These are phyloP conservation scores for Jacaranda mimosifolia DNA, from an alignment of 257 asterid species.

Conservation along the genomic window DNA sequence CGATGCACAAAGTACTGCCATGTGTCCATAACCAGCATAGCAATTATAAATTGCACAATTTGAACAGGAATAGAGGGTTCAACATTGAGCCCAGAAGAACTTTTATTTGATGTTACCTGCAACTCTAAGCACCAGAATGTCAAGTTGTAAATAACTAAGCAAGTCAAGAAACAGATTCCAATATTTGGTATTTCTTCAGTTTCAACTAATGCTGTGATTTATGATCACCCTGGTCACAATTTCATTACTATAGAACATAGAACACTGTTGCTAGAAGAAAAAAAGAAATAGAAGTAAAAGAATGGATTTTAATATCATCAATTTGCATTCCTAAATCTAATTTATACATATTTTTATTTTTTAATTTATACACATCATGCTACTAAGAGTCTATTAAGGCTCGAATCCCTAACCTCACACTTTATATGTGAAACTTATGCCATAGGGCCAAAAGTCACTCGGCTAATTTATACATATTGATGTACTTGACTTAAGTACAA, in stretches of 20 bases:
- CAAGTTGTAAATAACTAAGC: constrained; percentile 25
- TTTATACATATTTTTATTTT: too few relatives aligned
- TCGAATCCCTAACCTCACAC: too few relatives aligned
- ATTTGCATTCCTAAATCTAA: neutral
- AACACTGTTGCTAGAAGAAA: neutral
- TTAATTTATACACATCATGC: too few relatives aligned
- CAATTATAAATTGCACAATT: constrained; percentile 62
- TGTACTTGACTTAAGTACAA: neutral
- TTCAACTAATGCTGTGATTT: neutral
- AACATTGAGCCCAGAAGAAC: constrained; percentile 46
- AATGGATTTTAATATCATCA: neutral
- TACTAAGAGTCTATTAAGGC: too few relatives aligned
- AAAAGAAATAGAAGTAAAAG: neutral
- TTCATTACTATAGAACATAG: neutral
- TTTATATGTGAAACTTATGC: too few relatives aligned
- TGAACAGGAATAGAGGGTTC: constrained; percentile 71
- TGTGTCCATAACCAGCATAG: constrained; percentile 92
- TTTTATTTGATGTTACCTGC: constrained; percentile 73
- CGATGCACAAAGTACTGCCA: constrained; percentile 98
- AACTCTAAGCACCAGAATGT: constrained; percentile 40
- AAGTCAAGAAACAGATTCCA: neutral
- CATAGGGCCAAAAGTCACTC: too few relatives aligned
- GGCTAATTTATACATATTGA: neutral
- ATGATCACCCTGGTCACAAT: neutral
- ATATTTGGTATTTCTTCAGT: neutral